Evolutionary conservation across 2,329 filamentous ascomycete species (phyloP), one percentile per base, ranked within the genome.

Genomic region (Hirsutella thompsonii): DNA sequence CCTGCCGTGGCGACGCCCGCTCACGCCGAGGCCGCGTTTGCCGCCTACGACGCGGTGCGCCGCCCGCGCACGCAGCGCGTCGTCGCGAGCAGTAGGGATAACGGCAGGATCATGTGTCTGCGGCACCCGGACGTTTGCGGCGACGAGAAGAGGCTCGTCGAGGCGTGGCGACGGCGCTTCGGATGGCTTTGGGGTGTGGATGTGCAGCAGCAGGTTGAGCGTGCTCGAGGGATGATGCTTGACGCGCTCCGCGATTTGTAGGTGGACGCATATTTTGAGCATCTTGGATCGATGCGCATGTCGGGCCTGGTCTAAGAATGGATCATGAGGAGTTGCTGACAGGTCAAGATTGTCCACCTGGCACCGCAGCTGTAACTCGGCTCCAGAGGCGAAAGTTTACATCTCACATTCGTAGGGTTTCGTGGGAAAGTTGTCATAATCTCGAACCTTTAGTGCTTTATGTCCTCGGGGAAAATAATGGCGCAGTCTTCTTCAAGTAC

Each of bases 181-280:
- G 13, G 29, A 11, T 32, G 29, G 29, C 29, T 32, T 11, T 32
- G 29, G 29, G 29, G 16, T n/a, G 16, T 32, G 13, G 29, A 32
- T n/a, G 35, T 42, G 14, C 6, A 36, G 19, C 28, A 39, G 34
- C 41, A 42, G 37, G 41, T 21, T 10, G 29, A 39, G 8, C 20
- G 36, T 6, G 41, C 41, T 9, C 36, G 36, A 28, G 23, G 16
- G 11, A 18, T 36, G 13, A 42, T 39, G 41, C 14, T 30, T 35
- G 21, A 41, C 64, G 67, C 0, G 48, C 53, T 3, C 16, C 8
- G 5, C 13, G 8, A 9, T 6, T n/a, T n/a, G n/a, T n/a, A n/a
- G n/a, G n/a, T n/a, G n/a, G n/a, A n/a, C n/a, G n/a, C n/a, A n/a
- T n/a, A n/a, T n/a, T n/a, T n/a, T n/a, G n/a, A n/a, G n/a, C n/a